Base-by-base conservation (phyloP, 345 rosid species). In the Bruguiera parviflora region DNA sequence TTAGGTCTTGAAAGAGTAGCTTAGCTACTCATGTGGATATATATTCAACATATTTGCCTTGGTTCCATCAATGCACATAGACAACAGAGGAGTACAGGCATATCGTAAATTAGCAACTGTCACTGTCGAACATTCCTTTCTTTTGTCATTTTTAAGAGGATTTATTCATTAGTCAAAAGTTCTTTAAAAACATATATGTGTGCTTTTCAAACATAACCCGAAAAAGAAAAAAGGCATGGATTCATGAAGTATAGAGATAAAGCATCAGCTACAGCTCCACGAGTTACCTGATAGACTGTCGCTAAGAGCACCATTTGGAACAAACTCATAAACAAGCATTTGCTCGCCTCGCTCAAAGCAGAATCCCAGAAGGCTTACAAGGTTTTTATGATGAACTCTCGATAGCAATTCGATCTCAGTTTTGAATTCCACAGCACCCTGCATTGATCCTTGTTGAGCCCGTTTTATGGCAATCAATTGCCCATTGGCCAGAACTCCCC, bases 381-480 rank as follows among this genome's bases (percentile, higher is more conserved):
- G 72, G 64, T 77, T 77, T 52, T 67, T 77, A 20, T 77, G 80
- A 68, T 77, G 80, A 24, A 77, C 80, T 58, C 80, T 59, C 5
- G 80, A 77, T 16, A 77, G 67, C 15, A 77, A 53, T 21, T 77
- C 80, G 43, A 77, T 77, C 67, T 72, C 80, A 21, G 57, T 77
- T 32, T 77, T 77, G 66, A 76, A 76, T 35, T 76, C 75, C 8
- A 67, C 0, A 19, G 73, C 76, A 18, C 76, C 76, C 31, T 76
- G 80, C 70, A 68, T 63, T 29, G 76, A 77, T 59, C 60, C 73
- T 64, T 72, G 70, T 59, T 68, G 76, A 52, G 80, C 73, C 60
- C 76, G 32, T 67, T 77, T 77, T 6, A 77, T 68, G 35, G 80
- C 76, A 22, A 77, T 22, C 46, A 77, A 11, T 60, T 64, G 61